Conservation (phyloP, 2,329 filamentous ascomycete species). For the Fusarium miscanthi region DNA sequence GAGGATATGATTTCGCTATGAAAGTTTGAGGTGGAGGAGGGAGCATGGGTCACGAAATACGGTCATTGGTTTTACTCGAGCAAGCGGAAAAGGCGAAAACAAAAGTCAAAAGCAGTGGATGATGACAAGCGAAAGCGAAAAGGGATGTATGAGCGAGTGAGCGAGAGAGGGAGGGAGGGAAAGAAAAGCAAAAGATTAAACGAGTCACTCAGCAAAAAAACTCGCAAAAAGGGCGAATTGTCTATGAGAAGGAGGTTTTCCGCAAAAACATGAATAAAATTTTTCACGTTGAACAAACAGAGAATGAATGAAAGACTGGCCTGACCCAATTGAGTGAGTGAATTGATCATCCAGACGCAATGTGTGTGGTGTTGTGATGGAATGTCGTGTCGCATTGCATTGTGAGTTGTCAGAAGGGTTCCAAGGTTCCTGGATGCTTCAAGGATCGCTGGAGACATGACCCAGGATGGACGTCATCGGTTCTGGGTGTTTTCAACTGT, state of each 20-base stretch:
- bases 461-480: conserved; percentile 30
- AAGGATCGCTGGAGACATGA: conserved; percentile 25
- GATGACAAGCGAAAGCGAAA: conserved; percentile 21
- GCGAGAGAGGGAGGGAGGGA: not conserved
- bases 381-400: conserved; percentile 21
- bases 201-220: conserved; percentile 39
- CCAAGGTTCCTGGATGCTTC: conserved; percentile 29
- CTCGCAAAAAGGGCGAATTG: conserved; percentile 43
- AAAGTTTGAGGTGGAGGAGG: conserved; percentile 2
- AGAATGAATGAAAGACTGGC: not conserved
- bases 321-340: not conserved
- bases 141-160: not conserved
- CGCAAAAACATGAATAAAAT: conserved; percentile 46
- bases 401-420: conserved; percentile 26
- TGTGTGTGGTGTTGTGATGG: conserved; percentile 2
- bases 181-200: conserved; percentile 33
- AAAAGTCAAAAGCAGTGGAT: conserved; percentile 38
- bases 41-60: conserved; percentile 20
- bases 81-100: conserved; percentile 28
- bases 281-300: conserved; percentile 13
- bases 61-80: conserved; percentile 27
- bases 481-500: not conserved
- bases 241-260: conserved; percentile 37
- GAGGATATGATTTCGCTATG: conserved; percentile 33
- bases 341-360: conserved; percentile 4